These are phyloP conservation scores for Xylariales sp. DNA, from an alignment of 2,329 filamentous ascomycete genomes.

Conservation along the genomic window DNA sequence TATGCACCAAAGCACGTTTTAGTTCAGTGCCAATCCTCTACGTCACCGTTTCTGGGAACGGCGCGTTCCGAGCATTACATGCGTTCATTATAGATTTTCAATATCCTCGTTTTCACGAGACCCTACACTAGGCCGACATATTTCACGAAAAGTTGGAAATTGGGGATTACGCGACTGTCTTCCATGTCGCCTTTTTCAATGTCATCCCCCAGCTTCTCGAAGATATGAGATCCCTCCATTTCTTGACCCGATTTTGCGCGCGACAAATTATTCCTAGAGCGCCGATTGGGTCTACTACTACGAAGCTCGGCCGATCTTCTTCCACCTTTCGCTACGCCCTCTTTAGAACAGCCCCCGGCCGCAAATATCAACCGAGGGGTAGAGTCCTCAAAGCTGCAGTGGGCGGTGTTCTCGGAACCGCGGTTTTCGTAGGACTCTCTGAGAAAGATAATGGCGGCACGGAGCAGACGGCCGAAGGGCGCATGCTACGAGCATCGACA, in stretches of 20 bases:
- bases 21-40: conserved; percentile 19
- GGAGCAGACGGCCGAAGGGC: conserved; percentile 77
- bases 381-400: conserved; percentile 54
- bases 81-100: neutral
- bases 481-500: conserved; percentile 87
- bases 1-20: neutral
- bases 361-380: conserved; percentile 42
- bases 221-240: conserved; percentile 60
- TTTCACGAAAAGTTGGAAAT: neutral
- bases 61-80: conserved; percentile 29
- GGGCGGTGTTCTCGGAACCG: conserved; percentile 62
- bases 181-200: conserved; percentile 25
- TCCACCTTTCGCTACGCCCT: conserved; percentile 40
- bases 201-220: conserved; percentile 25
- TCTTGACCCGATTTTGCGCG: conserved; percentile 58
- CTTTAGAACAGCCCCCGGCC: conserved; percentile 19
- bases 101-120: conserved; percentile 7
- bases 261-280: conserved; percentile 48
- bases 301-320: conserved; percentile 37
- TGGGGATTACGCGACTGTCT: conserved; percentile 24
- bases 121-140: neutral
- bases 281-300: conserved; percentile 32
- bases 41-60: conserved; percentile 33
- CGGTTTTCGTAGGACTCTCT: conserved; percentile 68
- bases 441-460: conserved; percentile 63